Percentiles rank a stretch among this genome's conserved stretches.
phyloP scores from a whole-genome alignment of 108 stramenopile species.

The Nannochloropsis gaditana region DNA sequence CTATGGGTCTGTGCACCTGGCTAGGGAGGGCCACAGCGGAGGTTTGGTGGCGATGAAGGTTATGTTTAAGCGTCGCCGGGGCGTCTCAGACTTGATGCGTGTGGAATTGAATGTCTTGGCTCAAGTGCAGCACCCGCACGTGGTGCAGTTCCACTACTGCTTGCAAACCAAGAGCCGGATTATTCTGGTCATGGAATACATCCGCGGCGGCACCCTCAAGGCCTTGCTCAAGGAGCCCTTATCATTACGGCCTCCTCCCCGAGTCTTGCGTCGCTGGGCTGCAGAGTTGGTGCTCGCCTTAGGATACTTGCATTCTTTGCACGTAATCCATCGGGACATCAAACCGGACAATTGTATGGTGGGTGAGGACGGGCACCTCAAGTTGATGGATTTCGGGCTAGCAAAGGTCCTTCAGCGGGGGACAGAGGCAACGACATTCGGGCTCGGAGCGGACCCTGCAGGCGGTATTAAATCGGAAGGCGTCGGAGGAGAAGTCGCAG shows the following conservation, averaged over 20 bases:
- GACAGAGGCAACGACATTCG: not conserved
- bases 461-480: not conserved
- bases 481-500: not conserved
- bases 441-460: not conserved
- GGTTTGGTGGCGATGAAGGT: slow-evolving; percentile 26
- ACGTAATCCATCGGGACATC: slow-evolving; percentile 45
- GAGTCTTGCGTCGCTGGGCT: not conserved
- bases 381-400: slow-evolving; percentile 47
- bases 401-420: slow-evolving; percentile 5
- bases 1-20: slow-evolving; percentile 22
- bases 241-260: not conserved
- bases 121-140: slow-evolving; percentile 23
- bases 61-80: not conserved
- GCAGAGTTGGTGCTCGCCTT: slow-evolving; percentile 25
- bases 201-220: slow-evolving; percentile 23
- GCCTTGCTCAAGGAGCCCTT: slow-evolving; percentile 1
- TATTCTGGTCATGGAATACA: slow-evolving; percentile 25
- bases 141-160: slow-evolving; percentile 25
- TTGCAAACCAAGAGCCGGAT: slow-evolving; percentile 12
- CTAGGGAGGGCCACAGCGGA: not conserved
- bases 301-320: slow-evolving; percentile 22
- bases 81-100: not conserved
- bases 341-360: slow-evolving; percentile 46
- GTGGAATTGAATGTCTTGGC: slow-evolving; percentile 21
- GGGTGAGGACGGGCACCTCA: slow-evolving; percentile 32